Evolutionary conservation across 31 red algal genomes (phyloP).

Genomic region (Asparagopsis taxiformis): DNA sequence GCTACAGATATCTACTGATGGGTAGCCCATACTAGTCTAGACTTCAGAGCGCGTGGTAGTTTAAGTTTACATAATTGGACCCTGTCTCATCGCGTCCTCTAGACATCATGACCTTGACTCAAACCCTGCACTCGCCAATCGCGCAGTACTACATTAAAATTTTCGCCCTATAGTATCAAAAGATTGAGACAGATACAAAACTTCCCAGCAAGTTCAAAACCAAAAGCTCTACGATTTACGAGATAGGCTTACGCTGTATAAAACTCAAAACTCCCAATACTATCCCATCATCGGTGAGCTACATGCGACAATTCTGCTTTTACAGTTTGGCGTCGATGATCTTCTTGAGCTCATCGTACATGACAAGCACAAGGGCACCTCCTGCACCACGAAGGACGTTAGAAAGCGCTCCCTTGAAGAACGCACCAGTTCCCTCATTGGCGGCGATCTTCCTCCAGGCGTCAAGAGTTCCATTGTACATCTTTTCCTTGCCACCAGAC

Average conservation of each 20-base stretch:
- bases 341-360: constrained; percentile 99
- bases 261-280: neutral
- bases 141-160: no score
- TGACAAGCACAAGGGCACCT: constrained; percentile 98
- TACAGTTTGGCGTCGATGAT: constrained; percentile 75
- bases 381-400: constrained; percentile 96
- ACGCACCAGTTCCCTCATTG: constrained; percentile 87
- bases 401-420: constrained; percentile 98
- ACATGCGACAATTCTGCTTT: neutral
- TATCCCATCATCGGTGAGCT: neutral
- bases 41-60: no score
- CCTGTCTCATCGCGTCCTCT: no score
- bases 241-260: neutral
- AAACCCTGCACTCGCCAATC: no score
- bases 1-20: no score
- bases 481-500: constrained; percentile 86
- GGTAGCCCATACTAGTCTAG: no score
- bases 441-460: constrained; percentile 91
- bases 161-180: no score
- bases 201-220: no score
- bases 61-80: no score
- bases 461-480: constrained; percentile 96
- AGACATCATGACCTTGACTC: no score
- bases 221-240: neutral
- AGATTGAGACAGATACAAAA: no score